phyloP scores from a whole-genome alignment of 2,329 filamentous ascomycete species.

The Phialophora chinensis region DNA sequence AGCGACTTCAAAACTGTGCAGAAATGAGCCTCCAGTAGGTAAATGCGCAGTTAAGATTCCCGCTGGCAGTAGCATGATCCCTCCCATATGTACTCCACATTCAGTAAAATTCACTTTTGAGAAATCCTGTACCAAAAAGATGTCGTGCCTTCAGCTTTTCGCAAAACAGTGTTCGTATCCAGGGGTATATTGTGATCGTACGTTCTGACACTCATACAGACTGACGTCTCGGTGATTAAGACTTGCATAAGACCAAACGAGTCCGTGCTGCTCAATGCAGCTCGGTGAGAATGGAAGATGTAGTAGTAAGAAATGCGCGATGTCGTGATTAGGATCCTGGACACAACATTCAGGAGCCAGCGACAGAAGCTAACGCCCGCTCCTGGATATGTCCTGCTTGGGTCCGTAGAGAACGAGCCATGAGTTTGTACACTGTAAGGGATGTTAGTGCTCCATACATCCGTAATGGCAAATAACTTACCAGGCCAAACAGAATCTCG shows the following conservation, averaged over 20 bases:
- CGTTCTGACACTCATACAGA: constrained; percentile 35
- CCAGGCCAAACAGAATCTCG: constrained; percentile 92
- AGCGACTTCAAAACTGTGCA: neutral
- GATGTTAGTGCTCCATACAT: constrained; percentile 3
- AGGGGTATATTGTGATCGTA: constrained; percentile 34
- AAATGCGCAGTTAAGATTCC: neutral
- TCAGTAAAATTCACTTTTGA: constrained; percentile 25
- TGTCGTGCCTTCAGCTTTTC: constrained; percentile 13
- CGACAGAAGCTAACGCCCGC: constrained; percentile 59
- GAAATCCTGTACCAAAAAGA: constrained; percentile 2
- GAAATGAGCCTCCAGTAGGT: neutral
- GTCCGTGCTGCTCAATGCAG: neutral
- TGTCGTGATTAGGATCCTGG: neutral
- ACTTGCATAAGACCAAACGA: constrained; percentile 2
- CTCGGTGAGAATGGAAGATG: constrained; percentile 1
- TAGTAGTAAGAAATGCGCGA: neutral
- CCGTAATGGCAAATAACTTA: constrained; percentile 53
- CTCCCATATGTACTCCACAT: constrained; percentile 16
- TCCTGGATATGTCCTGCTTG: constrained; percentile 69
- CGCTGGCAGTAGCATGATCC: neutral
- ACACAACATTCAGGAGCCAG: constrained; percentile 25
- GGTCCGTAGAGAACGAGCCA: constrained; percentile 68
- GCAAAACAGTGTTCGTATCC: constrained; percentile 22
- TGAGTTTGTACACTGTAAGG: constrained; percentile 68
- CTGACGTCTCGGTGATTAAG: constrained; percentile 13